Percentiles rank a stretch among this genome's conserved stretches.
These are phyloP conservation scores for Stygiomarasmius scandens DNA, from an alignment of 1,284 basidiomycete species.

Conservation along the genomic window DNA sequence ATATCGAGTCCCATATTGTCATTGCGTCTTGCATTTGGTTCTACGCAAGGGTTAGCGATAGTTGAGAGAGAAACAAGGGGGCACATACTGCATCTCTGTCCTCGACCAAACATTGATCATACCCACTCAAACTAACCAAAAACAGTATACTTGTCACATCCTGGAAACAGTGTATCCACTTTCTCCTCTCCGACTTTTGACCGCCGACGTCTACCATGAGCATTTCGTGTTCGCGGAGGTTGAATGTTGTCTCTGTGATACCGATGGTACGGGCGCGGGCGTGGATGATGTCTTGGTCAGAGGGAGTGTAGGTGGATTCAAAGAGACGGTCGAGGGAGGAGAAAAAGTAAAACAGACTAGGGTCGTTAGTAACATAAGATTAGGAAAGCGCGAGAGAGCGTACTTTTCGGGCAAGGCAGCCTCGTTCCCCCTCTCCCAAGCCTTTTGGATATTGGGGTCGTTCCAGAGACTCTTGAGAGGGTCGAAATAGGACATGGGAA, in stretches of 20 bases:
- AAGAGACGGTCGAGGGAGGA: slow-evolving; percentile 70
- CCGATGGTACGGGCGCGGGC: slow-evolving; percentile 80
- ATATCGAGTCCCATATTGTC: slow-evolving; percentile 84
- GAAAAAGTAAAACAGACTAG: slow-evolving; percentile 64
- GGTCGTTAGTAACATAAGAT: neutral
- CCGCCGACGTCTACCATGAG: slow-evolving; percentile 81
- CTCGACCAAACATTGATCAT: slow-evolving; percentile 84
- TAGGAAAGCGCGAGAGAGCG: slow-evolving; percentile 20
- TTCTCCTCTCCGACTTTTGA: slow-evolving; percentile 75
- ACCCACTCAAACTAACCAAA: slow-evolving; percentile 74
- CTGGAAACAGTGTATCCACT: slow-evolving; percentile 76
- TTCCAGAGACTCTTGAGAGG: slow-evolving; percentile 74
- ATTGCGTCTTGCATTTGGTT: slow-evolving; percentile 89
- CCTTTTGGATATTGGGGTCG: slow-evolving; percentile 67
- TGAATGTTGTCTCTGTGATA: slow-evolving; percentile 83
- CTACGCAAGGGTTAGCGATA: slow-evolving; percentile 33
- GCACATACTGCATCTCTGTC: slow-evolving; percentile 66
- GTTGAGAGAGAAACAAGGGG: neutral
- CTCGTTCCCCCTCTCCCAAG: slow-evolving; percentile 68
- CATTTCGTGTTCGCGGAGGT: slow-evolving; percentile 61
- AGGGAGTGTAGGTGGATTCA: slow-evolving; percentile 59
- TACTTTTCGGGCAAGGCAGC: slow-evolving; percentile 79
- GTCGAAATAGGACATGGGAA: slow-evolving; percentile 64
- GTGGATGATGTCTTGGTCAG: slow-evolving; percentile 75
- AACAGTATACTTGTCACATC: slow-evolving; percentile 77